Evolutionary conservation across 2,329 filamentous ascomycete genomes (phyloP), one percentile per base, ranked within the genome.

Genomic region (Paecilomyces sp.): DNA sequence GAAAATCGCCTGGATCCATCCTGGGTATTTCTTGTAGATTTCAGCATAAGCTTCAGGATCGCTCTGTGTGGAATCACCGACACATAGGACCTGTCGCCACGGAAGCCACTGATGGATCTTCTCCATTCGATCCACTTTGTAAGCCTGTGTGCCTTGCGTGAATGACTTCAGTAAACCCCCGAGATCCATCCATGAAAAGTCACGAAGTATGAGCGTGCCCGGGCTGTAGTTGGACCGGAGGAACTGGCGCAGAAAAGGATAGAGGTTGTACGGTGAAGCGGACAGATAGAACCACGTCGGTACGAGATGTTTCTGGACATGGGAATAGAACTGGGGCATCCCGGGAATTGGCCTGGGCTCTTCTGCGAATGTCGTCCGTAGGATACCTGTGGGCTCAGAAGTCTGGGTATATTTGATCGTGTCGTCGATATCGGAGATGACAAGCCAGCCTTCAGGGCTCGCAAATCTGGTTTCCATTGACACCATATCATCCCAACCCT

Each of bases 381-480:
- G 79, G 67, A 97, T 93, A 2, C 91, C 91, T 7, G 89, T 81
- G 0, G 91, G 87, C 56, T 90, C 88, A 52, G 87, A 85, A 0
- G 93, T 96, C 72, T 89, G 81, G 0, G 93, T 97, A 65, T 92
- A 79, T 75, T 97, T 97, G 79, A 97, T 96, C 0, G 92, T 96
- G 75, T 97, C 93, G 70, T 97, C 94, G 65, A 97, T 85, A 68
- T 97, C 93, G 47, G 89, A 93, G 63, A 97, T 87, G 12, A 97
- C 77, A 12, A 85, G 85, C 92, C 92, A 97, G 7, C 93, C 92
- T 55, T 89, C 85, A 0, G 88, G 84, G 18, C 85, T 86, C 0
- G 90, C 89, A 68, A 89, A 92, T 18, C 86, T 83, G 0, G 91
- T 96, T 61, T 84, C 83, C 81, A 89, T 87, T 50, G 85, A 68